Conservation (phyloP, 768 basidiomycete genomes). For the Mycena floridula region DNA sequence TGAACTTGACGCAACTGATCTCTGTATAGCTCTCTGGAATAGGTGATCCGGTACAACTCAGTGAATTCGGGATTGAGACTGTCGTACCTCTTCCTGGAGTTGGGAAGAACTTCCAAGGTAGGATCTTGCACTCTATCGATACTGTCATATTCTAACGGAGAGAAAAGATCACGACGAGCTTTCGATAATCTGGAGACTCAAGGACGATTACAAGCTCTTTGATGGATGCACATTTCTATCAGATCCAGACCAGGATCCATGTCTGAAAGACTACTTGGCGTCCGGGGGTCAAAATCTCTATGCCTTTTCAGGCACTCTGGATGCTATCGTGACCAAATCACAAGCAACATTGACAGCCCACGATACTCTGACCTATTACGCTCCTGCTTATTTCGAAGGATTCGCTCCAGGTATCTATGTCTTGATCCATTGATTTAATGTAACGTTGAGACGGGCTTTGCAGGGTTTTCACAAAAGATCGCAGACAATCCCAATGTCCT, state of each 20-base stretch:
- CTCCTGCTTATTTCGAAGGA: constrained; percentile 19
- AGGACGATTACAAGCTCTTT: constrained; percentile 20
- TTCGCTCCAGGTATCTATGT: constrained; percentile 18
- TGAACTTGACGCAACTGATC: too few species aligned
- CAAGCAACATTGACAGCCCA: constrained; percentile 18
- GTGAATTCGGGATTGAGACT: constrained; percentile 17
- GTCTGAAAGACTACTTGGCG: constrained; percentile 20
- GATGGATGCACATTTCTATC: constrained; percentile 21
- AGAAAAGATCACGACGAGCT: constrained; percentile 29
- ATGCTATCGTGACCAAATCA: constrained; percentile 10
- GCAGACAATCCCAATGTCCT: constrained; percentile 17
- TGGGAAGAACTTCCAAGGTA: constrained; percentile 30
- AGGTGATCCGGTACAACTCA: constrained; percentile 20
- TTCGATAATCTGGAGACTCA: constrained; percentile 21
- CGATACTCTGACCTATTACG: constrained; percentile 21
- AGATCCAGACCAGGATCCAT: constrained; percentile 20
- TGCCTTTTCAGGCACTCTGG: constrained; percentile 18
- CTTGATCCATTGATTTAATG: constrained; percentile 1
- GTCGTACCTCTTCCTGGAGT: constrained; percentile 27
- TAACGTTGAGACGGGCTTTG: too few species aligned
- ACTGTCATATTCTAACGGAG: too few species aligned
- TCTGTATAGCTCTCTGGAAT: constrained; percentile 32
- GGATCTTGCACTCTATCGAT: not conserved
- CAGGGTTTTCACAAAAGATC: constrained; percentile 15
- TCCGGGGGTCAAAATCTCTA: constrained; percentile 18